Evolutionary conservation across 345 rosid genomes (phyloP).

Genomic region (Leavenworthia alabamica): DNA sequence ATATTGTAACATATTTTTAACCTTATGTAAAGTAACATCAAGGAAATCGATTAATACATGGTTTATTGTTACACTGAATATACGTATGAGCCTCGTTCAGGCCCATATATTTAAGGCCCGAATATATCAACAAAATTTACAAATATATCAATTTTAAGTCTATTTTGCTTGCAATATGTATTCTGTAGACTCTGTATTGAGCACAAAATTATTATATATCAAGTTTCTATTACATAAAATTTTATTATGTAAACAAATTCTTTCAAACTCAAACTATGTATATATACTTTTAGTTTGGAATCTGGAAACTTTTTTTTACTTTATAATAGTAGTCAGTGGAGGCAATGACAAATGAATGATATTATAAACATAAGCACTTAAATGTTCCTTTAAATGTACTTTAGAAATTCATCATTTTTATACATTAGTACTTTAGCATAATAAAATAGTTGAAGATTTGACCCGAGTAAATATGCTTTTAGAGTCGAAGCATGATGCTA

Average conservation of each 20-base stretch:
- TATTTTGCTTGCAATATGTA: background rate
- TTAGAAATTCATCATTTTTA: background rate
- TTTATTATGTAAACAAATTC: background rate
- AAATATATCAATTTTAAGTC: background rate
- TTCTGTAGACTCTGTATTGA: background rate
- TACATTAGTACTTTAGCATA: conserved; percentile 19
- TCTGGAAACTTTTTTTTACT: conserved; percentile 12
- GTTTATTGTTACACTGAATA: too few relatives aligned
- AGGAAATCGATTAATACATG: too few relatives aligned
- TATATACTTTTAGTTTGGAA: background rate
- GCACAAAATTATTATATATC: background rate
- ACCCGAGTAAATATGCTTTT: conserved; percentile 10
- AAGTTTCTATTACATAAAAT: background rate
- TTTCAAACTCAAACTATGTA: background rate
- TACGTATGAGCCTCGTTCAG: too few relatives aligned
- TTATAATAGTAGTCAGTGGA: conserved; percentile 19
- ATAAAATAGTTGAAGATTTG: conserved; percentile 24
- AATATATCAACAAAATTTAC: background rate
- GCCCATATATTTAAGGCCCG: too few relatives aligned
- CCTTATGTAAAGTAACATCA: too few relatives aligned
- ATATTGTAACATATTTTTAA: too few relatives aligned
- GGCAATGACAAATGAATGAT: conserved; percentile 4
- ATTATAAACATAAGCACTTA: conserved; percentile 8
- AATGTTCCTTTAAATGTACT: background rate
- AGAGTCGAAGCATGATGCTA: conserved; percentile 17